Evolutionary conservation across 192 early-diverging fungal genomes (phyloP), one percentile per base, ranked within the genome.

Genomic region (Coemansia sp.): DNA sequence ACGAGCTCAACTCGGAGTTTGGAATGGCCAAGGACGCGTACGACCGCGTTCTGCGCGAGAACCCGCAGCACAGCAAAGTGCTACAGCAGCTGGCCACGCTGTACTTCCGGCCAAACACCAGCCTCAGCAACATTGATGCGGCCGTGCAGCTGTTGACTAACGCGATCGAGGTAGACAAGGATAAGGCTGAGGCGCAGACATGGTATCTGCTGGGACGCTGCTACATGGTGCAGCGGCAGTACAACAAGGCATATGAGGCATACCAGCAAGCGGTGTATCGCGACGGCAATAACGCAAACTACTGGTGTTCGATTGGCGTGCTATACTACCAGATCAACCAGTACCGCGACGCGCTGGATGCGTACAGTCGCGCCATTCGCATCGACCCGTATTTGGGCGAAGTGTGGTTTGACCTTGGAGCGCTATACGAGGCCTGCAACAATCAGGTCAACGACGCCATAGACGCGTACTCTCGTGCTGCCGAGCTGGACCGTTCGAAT

Each of bases 231-330:
- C 91, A 95, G 82, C 89, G 90, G 65, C 93, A 95, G 57, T 94
- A 89, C 81, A 94, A 89, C 73, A 92, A 94, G 67, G 97, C 97
- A 0, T 98, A 98, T 82, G 92, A 96, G 61, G 92, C 93, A 0
- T 99, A 98, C 73, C 96, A 99, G 82, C 93, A 96, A 69, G 96
- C 96, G 9, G 95, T 99, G 5, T 88, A 93, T 69, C 87, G 90
- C 37, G 96, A 99, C 74, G 90, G 89, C 12, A 87, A 89, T 52
- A 97, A 98, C 64, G 95, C 96, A 8, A 93, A 90, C 8, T 97
- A 97, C 70, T 99, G 97, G 97, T 97, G 94, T 75, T 97, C 95
- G 2, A 99, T 99, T 66, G 97, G 97, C 53, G 94, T 98, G 0
- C 76, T 99, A 4, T 99, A 99, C 67, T 99, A 91, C 83, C 93